Percentiles rank a stretch among this genome's conserved stretches.
Evolutionary conservation across 768 basidiomycete genomes (phyloP).

Genomic region (Hemileccinum impolitum): DNA sequence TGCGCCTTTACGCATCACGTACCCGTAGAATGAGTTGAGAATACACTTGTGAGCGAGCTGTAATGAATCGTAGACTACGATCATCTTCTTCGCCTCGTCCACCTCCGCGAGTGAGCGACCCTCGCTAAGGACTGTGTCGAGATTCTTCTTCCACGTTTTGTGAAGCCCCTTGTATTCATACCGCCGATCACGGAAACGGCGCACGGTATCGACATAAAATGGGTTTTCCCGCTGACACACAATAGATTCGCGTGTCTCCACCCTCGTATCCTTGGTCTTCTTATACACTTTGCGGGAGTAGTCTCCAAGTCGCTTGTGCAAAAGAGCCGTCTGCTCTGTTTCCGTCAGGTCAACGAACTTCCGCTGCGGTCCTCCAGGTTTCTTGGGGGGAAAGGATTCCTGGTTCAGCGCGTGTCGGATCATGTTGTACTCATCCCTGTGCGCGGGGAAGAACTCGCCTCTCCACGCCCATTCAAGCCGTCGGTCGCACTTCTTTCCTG

Average conservation of each 20-base stretch:
- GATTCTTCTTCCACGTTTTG: conserved; percentile 99
- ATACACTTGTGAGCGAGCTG: conserved; percentile 99
- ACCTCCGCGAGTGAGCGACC: conserved; percentile 78
- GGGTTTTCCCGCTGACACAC: conserved; percentile 98
- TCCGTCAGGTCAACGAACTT: conserved; percentile 80
- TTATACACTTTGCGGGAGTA: conserved; percentile 99
- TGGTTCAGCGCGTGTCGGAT: conserved; percentile 95
- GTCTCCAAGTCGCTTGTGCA: conserved; percentile 96
- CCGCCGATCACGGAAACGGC: conserved; percentile 92
- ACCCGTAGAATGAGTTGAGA: conserved; percentile 99
- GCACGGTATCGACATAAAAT: conserved; percentile 98
- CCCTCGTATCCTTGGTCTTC: conserved; percentile 96
- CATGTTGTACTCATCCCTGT: conserved; percentile 98
- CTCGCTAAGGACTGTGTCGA: conserved; percentile 69
- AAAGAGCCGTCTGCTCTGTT: conserved; percentile 84
- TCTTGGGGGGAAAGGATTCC: conserved; percentile 84
- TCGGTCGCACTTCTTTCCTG: conserved; percentile 92
- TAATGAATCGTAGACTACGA: conserved; percentile 95
- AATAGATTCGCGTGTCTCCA: conserved; percentile 90
- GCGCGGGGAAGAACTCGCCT: conserved; percentile 97
- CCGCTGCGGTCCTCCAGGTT: conserved; percentile 67
- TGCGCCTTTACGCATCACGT: conserved; percentile 99
- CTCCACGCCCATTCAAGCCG: conserved; percentile 98
- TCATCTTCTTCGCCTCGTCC: conserved; percentile 98
- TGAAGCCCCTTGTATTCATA: conserved; percentile 98